phyloP scores from a whole-genome alignment of 805 yeast genomes.

The Kregervanrija delftensis region DNA sequence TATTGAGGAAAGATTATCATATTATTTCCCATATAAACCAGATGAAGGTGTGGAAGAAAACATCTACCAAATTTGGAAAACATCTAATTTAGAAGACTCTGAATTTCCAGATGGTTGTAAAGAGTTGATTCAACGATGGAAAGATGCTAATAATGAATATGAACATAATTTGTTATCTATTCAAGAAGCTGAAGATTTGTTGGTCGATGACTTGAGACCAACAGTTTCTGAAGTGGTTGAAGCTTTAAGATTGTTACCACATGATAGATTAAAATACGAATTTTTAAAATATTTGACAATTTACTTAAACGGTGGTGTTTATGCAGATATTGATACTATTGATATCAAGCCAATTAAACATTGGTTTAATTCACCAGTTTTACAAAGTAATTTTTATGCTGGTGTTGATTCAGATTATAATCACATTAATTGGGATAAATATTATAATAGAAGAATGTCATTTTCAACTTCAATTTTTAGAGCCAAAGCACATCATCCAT shows the following conservation, averaged over 20 bases:
- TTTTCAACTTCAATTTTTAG: slow-evolving; percentile 23
- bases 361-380: slow-evolving; percentile 20
- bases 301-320: slow-evolving; percentile 50
- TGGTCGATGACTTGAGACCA: slow-evolving; percentile 23
- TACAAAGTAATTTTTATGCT: slow-evolving; percentile 12
- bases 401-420: slow-evolving; percentile 25
- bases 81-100: slow-evolving; percentile 9
- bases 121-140: slow-evolving; percentile 27
- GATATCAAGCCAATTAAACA: slow-evolving; percentile 39
- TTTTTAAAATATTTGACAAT: slow-evolving; percentile 47
- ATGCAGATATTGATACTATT: slow-evolving; percentile 54
- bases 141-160: slow-evolving; percentile 23
- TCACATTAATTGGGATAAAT: slow-evolving; percentile 22
- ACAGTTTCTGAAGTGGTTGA: slow-evolving; percentile 45
- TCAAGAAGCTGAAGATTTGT: slow-evolving; percentile 24
- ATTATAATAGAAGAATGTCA: slow-evolving; percentile 24
- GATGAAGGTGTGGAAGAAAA: slow-evolving; percentile 22
- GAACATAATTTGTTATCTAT: slow-evolving; percentile 21
- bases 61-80: slow-evolving; percentile 26
- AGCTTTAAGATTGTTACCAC: slow-evolving; percentile 44
- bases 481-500: slow-evolving; percentile 28
- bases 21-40: slow-evolving; percentile 24
- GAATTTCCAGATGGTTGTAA: slow-evolving; percentile 22
- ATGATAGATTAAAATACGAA: slow-evolving; percentile 44
- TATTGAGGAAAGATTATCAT: slow-evolving; percentile 23